Percentiles rank a stretch among this genome's conserved stretches.
Conservation (phyloP, 345 rosid genomes). For the Citrus reticulata region DNA sequence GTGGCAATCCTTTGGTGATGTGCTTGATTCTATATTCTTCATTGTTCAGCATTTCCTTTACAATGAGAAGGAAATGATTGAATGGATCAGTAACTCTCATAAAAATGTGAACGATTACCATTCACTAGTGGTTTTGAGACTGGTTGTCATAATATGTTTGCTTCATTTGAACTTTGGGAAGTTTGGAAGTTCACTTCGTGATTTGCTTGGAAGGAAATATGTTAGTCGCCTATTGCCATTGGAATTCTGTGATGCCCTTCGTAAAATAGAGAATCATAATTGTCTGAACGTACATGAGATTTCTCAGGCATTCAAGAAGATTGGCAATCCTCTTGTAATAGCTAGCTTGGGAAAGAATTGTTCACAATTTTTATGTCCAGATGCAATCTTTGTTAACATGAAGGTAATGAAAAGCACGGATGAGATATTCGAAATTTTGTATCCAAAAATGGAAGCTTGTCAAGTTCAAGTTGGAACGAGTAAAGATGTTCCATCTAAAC, state of each 20-base stretch:
- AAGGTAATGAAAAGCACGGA: slow-evolving; percentile 14
- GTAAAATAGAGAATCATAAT: not conserved
- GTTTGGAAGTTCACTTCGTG: slow-evolving; percentile 2
- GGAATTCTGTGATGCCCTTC: slow-evolving; percentile 13
- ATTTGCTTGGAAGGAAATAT: slow-evolving; percentile 13
- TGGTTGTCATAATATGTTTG: slow-evolving; percentile 29
- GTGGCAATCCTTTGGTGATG: not conserved
- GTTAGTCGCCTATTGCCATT: slow-evolving; percentile 20
- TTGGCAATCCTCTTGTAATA: slow-evolving; percentile 31
- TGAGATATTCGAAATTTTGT: not conserved
- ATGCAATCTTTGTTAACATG: slow-evolving; percentile 31
- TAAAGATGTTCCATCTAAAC: not conserved
- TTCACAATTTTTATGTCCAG: not conserved
- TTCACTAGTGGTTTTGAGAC: slow-evolving; percentile 25
- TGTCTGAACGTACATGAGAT: not conserved
- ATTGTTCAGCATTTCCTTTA: slow-evolving; percentile 11
- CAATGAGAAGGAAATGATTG: slow-evolving; percentile 7
- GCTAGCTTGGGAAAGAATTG: slow-evolving; percentile 2
- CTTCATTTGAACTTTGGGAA: slow-evolving; percentile 30
- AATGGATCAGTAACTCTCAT: slow-evolving; percentile 26
- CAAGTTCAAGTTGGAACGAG: not conserved
- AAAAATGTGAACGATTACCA: slow-evolving; percentile 3
- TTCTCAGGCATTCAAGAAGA: slow-evolving; percentile 25
- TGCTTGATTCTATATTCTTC: slow-evolving; percentile 4
- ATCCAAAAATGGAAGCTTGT: not conserved